Base-by-base conservation (phyloP, 495 filamentous ascomycete species). In the Aspergillus funiculosus region DNA sequence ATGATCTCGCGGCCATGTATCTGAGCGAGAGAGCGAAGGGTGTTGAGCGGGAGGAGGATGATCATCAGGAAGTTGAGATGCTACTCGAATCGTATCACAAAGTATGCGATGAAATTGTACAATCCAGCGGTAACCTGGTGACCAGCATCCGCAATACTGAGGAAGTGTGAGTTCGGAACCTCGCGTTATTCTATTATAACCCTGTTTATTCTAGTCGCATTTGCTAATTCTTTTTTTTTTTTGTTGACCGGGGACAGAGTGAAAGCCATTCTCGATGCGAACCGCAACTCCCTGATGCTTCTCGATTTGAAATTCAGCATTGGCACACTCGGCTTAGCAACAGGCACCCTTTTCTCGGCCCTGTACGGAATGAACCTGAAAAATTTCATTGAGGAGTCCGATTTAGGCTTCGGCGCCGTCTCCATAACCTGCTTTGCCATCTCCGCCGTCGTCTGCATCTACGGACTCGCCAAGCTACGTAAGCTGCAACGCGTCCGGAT, bases 301-400 rank as follows among this genome's bases (percentile, higher is more conserved):
- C 81, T 98, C 25, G 94, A 96, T 43, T 80, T 98, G 39, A 95
- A 94, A 61, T 94, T 98, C 69, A 91, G 85, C 58, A 91, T 98
- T 46, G 87, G 88, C 28, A 97, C 92, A 2, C 77, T 98, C 7
- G 89, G 89, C 2, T 79, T 98, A 22, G 90, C 86, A 44, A 84
- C 88, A 53, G 92, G 92, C 22, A 94, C 94, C 38, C 89, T 97
- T 58, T 78, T 95, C 59, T 92, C 92, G 20, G 89, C 87, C n/a
- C 81, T 97, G 9, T 97, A 97, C 72, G 92, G 92, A 54, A 96
- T 96, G 90, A 98, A 98, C 67, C 73, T 98, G 51, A 94, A 95
- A 60, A 97, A 97, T 65, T 98, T 97, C 64, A 83, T 97, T 51
- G 92, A 98, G 70, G 92, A 97, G 64, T 87, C 86, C n/a, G 81